Conservation (phyloP, 306 rosid genomes). For the Trichosanthes cucumerina region DNA sequence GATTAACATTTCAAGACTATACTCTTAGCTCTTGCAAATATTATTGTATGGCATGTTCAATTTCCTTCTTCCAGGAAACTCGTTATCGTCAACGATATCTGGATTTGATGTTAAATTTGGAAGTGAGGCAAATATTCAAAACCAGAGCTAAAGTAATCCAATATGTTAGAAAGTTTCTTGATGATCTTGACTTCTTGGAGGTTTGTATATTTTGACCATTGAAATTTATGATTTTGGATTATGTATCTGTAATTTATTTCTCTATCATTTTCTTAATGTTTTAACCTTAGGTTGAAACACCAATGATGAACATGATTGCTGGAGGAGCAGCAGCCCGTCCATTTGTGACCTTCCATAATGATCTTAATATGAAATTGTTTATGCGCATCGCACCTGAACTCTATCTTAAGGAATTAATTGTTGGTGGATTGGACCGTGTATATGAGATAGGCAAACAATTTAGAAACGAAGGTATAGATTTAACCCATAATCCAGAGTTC, state of each 20-base stretch:
- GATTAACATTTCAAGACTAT: background rate
- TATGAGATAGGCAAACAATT: constrained; percentile 98
- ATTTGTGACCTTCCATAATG: constrained; percentile 84
- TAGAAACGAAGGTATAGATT: constrained; percentile 96
- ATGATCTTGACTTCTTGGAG: constrained; percentile 84
- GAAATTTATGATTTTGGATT: background rate
- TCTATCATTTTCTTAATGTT: constrained; percentile 1
- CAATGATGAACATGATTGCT: constrained; percentile 97
- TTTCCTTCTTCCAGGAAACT: constrained; percentile 51
- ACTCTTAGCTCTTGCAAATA: background rate
- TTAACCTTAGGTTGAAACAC: constrained; percentile 76
- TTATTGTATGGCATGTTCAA: background rate
- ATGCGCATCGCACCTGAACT: constrained; percentile 97
- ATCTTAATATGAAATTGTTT: constrained; percentile 69
- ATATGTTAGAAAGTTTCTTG: constrained; percentile 60
- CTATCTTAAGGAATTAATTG: constrained; percentile 81
- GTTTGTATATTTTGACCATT: constrained; percentile 29
- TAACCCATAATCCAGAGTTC: constrained; percentile 92
- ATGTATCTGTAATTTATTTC: background rate
- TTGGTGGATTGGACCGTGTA: constrained; percentile 94
- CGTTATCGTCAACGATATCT: constrained; percentile 78
- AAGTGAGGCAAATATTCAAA: constrained; percentile 79
- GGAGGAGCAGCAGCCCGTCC: constrained; percentile 99
- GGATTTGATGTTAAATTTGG: constrained; percentile 77
- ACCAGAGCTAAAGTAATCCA: constrained; percentile 55